Percentiles rank a stretch among this genome's conserved stretches.
These are phyloP conservation scores for Boletus edulis DNA, from an alignment of 768 basidiomycete genomes.

Conservation along the genomic window DNA sequence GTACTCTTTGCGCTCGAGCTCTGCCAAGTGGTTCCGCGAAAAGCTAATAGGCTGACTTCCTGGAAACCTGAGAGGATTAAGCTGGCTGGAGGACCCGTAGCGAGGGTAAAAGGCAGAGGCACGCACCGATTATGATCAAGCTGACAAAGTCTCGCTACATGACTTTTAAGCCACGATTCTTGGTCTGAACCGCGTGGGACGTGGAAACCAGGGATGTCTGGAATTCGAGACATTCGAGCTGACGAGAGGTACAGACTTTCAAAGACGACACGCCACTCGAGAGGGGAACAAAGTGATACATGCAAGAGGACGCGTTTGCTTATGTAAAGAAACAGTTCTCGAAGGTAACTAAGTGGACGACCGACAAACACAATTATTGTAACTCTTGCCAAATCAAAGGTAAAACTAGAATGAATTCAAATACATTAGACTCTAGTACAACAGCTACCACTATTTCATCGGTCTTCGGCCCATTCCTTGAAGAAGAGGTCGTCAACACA, in stretches of 20 bases:
- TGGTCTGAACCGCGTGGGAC: slow-evolving; percentile 56
- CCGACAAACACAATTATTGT: not conserved
- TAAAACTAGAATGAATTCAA: slow-evolving; percentile 20
- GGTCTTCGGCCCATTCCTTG: slow-evolving; percentile 93
- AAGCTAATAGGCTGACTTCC: slow-evolving; percentile 97
- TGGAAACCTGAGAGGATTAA: slow-evolving; percentile 64
- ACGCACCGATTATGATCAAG: slow-evolving; percentile 64
- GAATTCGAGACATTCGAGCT: slow-evolving; percentile 50
- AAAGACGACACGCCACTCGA: not conserved
- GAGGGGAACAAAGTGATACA: not conserved
- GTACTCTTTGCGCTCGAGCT: slow-evolving; percentile 84
- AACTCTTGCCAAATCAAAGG: slow-evolving; percentile 7
- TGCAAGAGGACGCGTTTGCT: slow-evolving; percentile 2
- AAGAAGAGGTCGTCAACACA: slow-evolving; percentile 21
- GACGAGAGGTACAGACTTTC: not conserved
- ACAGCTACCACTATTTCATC: slow-evolving; percentile 43
- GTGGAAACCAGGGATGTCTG: slow-evolving; percentile 67
- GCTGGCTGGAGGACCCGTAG: slow-evolving; percentile 1
- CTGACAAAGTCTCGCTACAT: slow-evolving; percentile 64
- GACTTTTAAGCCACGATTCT: slow-evolving; percentile 60
- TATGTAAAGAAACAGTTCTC: slow-evolving; percentile 15
- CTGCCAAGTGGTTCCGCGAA: slow-evolving; percentile 59
- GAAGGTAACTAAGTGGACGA: too few species aligned
- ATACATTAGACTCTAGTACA: slow-evolving; percentile 26
- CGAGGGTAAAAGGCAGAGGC: not conserved